A percentile compares a stretch with the other conserved stretches of the same genome.
Evolutionary conservation across 176 grass and related monocot species (phyloP).

Genomic region (Bothriochloa decipiens): DNA sequence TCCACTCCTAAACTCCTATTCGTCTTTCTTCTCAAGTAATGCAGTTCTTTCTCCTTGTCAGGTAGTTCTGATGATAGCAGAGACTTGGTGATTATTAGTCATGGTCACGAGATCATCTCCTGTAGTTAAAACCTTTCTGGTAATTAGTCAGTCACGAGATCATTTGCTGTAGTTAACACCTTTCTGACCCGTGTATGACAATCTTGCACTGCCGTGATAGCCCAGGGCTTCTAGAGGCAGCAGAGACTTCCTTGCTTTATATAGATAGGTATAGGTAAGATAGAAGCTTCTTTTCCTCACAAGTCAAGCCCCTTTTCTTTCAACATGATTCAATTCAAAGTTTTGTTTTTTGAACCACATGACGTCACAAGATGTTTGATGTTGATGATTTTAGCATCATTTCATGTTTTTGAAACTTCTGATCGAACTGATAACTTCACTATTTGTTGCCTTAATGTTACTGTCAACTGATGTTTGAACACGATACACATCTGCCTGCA

Average conservation of each 20-base stretch:
- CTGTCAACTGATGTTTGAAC: too few relatives aligned
- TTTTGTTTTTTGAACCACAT: too few relatives aligned
- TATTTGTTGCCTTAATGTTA: too few relatives aligned
- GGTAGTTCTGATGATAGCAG: background rate
- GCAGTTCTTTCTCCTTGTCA: background rate
- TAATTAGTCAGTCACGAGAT: background rate
- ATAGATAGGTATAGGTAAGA: too few relatives aligned
- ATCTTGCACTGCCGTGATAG: background rate
- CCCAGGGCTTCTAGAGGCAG: background rate
- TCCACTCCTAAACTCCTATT: background rate
- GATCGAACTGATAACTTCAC: too few relatives aligned
- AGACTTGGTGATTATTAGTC: too few relatives aligned
- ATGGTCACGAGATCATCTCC: too few relatives aligned
- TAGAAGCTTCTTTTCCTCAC: background rate
- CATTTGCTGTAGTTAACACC: background rate
- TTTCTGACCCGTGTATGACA: background rate
- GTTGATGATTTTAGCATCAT: too few relatives aligned
- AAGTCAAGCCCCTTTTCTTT: background rate
- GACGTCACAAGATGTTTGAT: too few relatives aligned
- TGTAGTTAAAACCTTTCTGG: background rate
- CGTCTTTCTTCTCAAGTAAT: background rate
- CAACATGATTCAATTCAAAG: background rate
- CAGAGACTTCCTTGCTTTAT: background rate
- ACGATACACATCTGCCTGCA: too few relatives aligned
- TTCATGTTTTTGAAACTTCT: too few relatives aligned